Percentiles rank a stretch among this genome's conserved stretches.
Evolutionary conservation across 2,329 filamentous ascomycete genomes (phyloP).

Genomic region (Trichoderma citrinoviride): DNA sequence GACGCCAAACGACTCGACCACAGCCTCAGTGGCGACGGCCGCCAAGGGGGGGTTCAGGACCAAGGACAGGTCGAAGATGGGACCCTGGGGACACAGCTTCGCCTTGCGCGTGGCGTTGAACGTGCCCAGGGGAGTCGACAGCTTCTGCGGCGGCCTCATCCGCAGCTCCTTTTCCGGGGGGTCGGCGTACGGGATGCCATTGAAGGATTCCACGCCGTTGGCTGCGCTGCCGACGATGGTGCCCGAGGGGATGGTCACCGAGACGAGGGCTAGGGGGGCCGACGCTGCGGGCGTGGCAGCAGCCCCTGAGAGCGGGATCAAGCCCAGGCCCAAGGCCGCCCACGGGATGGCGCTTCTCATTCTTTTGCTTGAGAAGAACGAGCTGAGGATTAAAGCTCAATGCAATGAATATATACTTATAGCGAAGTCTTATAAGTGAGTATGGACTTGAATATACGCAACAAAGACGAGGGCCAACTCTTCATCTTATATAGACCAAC

Average conservation of each 20-base stretch:
- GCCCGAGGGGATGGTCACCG: conserved; percentile 16
- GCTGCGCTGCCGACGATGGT: background rate
- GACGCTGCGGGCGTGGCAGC: background rate
- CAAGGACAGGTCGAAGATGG: background rate
- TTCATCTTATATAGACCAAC: background rate
- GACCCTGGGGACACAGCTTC: conserved; percentile 51
- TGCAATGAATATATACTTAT: background rate
- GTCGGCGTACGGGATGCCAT: conserved; percentile 59
- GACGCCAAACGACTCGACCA: background rate
- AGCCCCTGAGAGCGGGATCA: background rate
- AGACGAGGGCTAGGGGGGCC: background rate
- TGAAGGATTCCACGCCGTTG: conserved; percentile 58
- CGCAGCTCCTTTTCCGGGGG: conserved; percentile 62
- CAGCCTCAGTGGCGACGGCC: background rate
- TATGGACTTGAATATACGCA: background rate
- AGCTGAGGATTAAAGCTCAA: background rate
- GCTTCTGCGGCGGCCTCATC: conserved; percentile 59
- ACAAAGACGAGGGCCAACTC: background rate
- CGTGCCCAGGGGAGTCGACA: conserved; percentile 54
- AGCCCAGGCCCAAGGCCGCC: background rate
- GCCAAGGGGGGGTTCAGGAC: fast-evolving
- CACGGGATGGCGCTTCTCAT: background rate
- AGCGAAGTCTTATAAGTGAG: background rate
- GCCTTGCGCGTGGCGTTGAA: conserved; percentile 55
- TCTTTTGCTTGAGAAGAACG: too few relatives aligned